phyloP scores from a whole-genome alignment of 1,284 basidiomycete genomes.

The Athelia psychrophila region DNA sequence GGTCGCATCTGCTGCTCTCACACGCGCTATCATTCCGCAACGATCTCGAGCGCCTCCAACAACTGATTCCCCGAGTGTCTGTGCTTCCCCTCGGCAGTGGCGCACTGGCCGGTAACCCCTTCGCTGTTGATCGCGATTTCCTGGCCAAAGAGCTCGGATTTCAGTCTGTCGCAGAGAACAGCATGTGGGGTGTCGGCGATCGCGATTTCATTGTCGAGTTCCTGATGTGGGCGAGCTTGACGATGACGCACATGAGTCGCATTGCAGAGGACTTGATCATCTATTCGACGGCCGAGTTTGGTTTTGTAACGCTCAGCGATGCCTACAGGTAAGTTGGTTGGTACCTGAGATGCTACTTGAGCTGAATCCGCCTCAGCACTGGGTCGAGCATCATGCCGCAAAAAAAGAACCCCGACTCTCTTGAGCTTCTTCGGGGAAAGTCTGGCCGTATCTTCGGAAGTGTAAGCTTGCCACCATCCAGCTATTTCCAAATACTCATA shows the following conservation, averaged over 20 bases:
- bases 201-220: slow-evolving; percentile 98
- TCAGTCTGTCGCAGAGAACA: slow-evolving; percentile 84
- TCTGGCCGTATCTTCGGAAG: slow-evolving; percentile 93
- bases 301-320: slow-evolving; percentile 91
- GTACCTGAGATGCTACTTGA: neutral
- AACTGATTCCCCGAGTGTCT: slow-evolving; percentile 86
- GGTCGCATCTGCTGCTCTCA: slow-evolving; percentile 95
- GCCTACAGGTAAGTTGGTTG: slow-evolving; percentile 76
- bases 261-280: slow-evolving; percentile 96
- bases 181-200: slow-evolving; percentile 93
- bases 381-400: slow-evolving; percentile 99
- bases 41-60: slow-evolving; percentile 85
- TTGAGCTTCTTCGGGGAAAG: slow-evolving; percentile 95
- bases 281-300: slow-evolving; percentile 96
- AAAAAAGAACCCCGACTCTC: slow-evolving; percentile 98
- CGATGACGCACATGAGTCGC: slow-evolving; percentile 92
- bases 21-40: slow-evolving; percentile 91
- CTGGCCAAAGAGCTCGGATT: slow-evolving; percentile 87
- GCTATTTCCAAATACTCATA: slow-evolving; percentile 1
- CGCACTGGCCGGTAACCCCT: slow-evolving; percentile 95
- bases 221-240: slow-evolving; percentile 92
- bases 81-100: slow-evolving; percentile 93
- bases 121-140: slow-evolving; percentile 87
- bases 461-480: slow-evolving; percentile 37
- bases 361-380: slow-evolving; percentile 53